Evolutionary conservation across 805 yeast genomes (phyloP).

Genomic region (Myxozyma vanderwaltii): DNA sequence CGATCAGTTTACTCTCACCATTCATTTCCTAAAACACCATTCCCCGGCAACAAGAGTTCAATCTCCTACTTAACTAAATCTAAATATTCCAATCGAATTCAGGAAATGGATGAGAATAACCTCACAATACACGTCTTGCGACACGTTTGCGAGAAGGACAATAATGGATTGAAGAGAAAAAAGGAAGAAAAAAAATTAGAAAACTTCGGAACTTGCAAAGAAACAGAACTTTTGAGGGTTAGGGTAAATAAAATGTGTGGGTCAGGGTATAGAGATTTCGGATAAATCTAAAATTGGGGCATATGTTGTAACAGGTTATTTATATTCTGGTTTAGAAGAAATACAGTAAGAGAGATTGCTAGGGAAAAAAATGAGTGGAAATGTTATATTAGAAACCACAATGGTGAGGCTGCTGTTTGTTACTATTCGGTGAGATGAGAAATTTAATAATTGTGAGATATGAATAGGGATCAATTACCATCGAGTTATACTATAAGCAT

Average conservation of each 20-base stretch:
- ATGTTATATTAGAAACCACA: conserved; percentile 28
- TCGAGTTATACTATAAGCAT: conserved; percentile 38
- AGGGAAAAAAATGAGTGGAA: conserved; percentile 18
- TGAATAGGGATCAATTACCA: conserved; percentile 35
- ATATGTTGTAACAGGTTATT: too few species aligned
- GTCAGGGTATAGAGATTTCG: not conserved
- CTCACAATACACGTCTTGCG: not conserved
- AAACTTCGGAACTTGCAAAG: not conserved
- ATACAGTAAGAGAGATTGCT: too few species aligned
- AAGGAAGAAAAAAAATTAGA: not conserved
- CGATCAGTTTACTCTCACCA: conserved; percentile 14
- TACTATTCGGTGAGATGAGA: too few species aligned
- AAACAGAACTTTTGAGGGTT: not conserved
- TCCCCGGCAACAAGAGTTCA: too few species aligned
- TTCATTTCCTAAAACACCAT: not conserved
- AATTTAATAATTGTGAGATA: not conserved
- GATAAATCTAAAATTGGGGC: not conserved
- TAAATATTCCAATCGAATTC: not conserved
- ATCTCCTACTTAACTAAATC: not conserved
- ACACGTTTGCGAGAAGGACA: not conserved
- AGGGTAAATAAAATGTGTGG: not conserved
- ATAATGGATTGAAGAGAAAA: not conserved
- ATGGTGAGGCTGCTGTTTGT: conserved; percentile 16
- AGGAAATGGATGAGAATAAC: not conserved
- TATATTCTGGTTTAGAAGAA: too few species aligned